Base-by-base conservation (phyloP, 805 yeast species). In the Grigorovia humatica region DNA sequence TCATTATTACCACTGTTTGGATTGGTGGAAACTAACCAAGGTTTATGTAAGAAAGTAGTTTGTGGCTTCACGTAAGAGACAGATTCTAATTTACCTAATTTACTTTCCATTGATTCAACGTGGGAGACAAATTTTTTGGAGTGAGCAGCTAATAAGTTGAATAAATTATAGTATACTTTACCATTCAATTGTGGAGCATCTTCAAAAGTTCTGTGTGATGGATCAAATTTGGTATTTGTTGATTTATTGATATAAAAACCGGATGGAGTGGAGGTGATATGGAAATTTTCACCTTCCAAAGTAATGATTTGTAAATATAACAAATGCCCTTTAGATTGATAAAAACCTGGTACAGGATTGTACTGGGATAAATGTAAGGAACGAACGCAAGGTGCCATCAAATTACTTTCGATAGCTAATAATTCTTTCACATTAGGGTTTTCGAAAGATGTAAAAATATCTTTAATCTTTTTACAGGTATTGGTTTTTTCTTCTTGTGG, bases 181-280 rank as follows among this genome's bases (percentile, higher is more conserved):
- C 50, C 49, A 7, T 60, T 48, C 18, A 46, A 46, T 1, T 50
- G 53, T 4, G 64, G 64, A 30, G 8, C 41, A 23, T 52, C 54
- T 35, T 55, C 61, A 27, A 50, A 50, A n/a, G 53, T 55, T 52
- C 74, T 70, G 65, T 71, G 63, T 4, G 80, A 68, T 23, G 93
- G 86, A 62, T 88, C 91, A 68, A 89, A 89, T 60, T 73, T 78
- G 41, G 77, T 73, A 35, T 76, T 74, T 9, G 95, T 76, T 32
- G 84, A 82, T 61, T 75, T 82, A 70, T 84, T 85, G 47, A 88
- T 81, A 61, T 71, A 87, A 67, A 88, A 91, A 0, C 99, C 99
- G 44, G 83, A 68, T 46, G 81, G 76, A 52, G 83, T 81, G 53
- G 91, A 82, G 8, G 96, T 88, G 59, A 91, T 78, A 60, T 87